phyloP scores from a whole-genome alignment of 106 monocot species.

The Xerophyta viscosa region DNA sequence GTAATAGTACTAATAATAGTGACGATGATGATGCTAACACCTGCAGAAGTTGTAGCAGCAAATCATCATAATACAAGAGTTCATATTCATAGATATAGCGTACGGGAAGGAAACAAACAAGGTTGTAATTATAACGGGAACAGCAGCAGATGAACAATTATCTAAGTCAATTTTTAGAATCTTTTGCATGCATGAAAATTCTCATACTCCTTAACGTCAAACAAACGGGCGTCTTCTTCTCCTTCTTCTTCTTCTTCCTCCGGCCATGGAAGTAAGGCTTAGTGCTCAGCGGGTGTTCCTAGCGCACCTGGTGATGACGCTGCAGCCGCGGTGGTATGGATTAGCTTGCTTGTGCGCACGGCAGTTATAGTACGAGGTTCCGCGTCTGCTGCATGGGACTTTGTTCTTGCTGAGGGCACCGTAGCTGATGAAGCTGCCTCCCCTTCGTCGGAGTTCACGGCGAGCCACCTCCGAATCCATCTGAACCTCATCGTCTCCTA shows the following conservation, averaged over 20 bases:
- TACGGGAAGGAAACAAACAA: no score
- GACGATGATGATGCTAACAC: no score
- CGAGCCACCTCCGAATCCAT: conserved; percentile 8
- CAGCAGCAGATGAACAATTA: no score
- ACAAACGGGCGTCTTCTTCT: background rate
- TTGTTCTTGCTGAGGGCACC: conserved; percentile 4
- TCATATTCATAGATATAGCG: no score
- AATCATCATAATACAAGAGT: no score
- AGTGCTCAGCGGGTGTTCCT: conserved; percentile 3
- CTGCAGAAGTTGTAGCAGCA: no score
- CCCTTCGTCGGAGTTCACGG: background rate
- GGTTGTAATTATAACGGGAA: no score
- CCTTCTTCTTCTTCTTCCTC: background rate
- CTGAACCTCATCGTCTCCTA: conserved; percentile 7
- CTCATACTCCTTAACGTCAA: no score
- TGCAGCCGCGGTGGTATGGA: conserved; percentile 19
- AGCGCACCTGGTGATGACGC: conserved; percentile 8
- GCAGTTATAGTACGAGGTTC: conserved; percentile 15
- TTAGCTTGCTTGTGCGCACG: background rate
- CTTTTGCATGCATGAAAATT: no score
- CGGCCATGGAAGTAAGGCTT: background rate
- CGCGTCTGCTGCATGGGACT: conserved; percentile 10
- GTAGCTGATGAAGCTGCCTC: conserved; percentile 9
- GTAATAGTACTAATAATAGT: no score
- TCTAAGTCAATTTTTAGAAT: no score